Conservation (phyloP, 2,329 filamentous ascomycete genomes). For the Ambrosiella beaveri region DNA sequence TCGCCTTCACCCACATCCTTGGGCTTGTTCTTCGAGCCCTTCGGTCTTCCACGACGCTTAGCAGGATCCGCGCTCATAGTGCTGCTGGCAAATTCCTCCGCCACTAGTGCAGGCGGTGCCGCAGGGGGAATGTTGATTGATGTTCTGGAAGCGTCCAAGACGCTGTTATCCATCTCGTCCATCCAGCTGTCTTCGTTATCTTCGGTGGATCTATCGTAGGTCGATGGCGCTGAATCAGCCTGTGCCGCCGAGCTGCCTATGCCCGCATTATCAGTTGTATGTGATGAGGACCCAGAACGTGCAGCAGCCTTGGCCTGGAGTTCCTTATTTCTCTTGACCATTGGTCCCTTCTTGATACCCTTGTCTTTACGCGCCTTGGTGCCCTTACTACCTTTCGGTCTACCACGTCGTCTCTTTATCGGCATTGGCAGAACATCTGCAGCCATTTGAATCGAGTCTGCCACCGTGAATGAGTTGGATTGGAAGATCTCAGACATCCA, state of each 20-base stretch:
- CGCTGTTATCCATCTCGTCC: conserved; percentile 3
- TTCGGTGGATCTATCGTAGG: background rate
- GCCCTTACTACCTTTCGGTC: conserved; percentile 33
- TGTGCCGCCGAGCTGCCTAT: background rate
- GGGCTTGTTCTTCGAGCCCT: conserved; percentile 30
- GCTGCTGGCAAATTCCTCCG: too few species aligned
- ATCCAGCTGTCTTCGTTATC: conserved; percentile 5
- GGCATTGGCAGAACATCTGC: background rate
- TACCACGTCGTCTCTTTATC: conserved; percentile 25
- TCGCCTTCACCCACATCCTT: conserved; percentile 16
- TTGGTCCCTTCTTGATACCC: conserved; percentile 8
- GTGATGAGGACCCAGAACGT: background rate
- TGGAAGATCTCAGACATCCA: conserved; percentile 48
- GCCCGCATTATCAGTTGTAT: background rate
- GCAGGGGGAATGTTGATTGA: too few species aligned
- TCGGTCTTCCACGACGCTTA: conserved; percentile 37
- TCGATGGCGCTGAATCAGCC: background rate
- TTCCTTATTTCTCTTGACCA: conserved; percentile 7
- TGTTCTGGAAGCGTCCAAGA: background rate
- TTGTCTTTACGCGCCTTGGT: conserved; percentile 27
- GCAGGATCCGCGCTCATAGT: conserved; percentile 11
- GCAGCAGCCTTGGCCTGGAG: background rate
- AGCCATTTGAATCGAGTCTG: conserved; percentile 2
- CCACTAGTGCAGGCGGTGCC: too few species aligned
- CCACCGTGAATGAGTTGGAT: conserved; percentile 11